phyloP scores from a whole-genome alignment of 768 basidiomycete species.

The Macrolepiota albuminosa region DNA sequence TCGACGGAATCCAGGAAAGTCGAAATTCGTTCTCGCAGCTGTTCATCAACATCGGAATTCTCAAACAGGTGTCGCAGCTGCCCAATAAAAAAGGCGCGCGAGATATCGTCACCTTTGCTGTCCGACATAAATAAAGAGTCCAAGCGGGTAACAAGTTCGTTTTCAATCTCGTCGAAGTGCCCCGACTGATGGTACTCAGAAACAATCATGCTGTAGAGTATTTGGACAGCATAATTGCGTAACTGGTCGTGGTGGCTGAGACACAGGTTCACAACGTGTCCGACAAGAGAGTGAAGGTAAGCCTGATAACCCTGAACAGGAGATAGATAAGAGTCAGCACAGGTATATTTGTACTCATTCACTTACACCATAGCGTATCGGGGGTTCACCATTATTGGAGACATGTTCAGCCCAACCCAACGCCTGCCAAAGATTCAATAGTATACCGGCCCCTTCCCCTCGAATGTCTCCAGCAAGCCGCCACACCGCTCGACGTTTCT shows the following conservation, averaged over 20 bases:
- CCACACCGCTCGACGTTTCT: constrained; percentile 97
- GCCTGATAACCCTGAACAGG: constrained; percentile 72
- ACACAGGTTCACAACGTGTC: constrained; percentile 87
- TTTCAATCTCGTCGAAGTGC: constrained; percentile 86
- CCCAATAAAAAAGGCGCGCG: constrained; percentile 88
- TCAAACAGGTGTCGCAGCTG: constrained; percentile 91
- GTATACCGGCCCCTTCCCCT: constrained; percentile 81
- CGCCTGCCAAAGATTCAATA: constrained; percentile 80
- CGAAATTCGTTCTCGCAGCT: constrained; percentile 71
- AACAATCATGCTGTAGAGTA: constrained; percentile 94
- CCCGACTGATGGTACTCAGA: constrained; percentile 83
- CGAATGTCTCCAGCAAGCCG: constrained; percentile 93
- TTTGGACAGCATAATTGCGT: constrained; percentile 85
- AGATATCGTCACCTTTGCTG: constrained; percentile 86
- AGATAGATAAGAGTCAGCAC: constrained; percentile 10
- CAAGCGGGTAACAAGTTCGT: constrained; percentile 86
- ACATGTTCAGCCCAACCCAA: constrained; percentile 72
- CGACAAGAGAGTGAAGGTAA: constrained; percentile 78
- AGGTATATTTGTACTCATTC: constrained; percentile 15
- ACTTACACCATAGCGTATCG: constrained; percentile 69
- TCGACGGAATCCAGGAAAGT: constrained; percentile 87
- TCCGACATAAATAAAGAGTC: constrained; percentile 93
- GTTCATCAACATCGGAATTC: constrained; percentile 72
- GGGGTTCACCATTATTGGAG: constrained; percentile 43
- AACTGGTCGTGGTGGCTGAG: constrained; percentile 93